These are phyloP conservation scores for Pyricularia pennisetigena DNA, from an alignment of 2,329 filamentous ascomycete species.

Conservation along the genomic window DNA sequence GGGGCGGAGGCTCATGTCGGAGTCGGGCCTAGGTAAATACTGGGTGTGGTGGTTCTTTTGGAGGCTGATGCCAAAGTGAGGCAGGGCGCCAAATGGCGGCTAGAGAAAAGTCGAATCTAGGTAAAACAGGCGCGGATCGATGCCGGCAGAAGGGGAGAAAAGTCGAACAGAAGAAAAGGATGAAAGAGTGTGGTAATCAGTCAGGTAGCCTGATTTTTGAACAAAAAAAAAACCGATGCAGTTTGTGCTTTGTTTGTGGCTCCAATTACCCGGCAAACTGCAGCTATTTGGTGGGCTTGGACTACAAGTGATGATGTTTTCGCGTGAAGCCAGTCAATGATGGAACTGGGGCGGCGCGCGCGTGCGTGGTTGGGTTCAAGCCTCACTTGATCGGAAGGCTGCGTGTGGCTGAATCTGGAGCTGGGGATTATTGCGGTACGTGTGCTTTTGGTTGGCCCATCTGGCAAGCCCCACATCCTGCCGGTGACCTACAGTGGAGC, in stretches of 20 bases:
- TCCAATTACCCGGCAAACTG: not conserved
- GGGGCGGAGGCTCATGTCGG: not conserved
- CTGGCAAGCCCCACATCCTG: not conserved
- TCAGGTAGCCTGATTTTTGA: not conserved
- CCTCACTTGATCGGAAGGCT: not conserved
- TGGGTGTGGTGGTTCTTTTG: not conserved
- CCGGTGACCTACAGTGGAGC: not conserved
- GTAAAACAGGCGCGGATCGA: constrained; percentile 1
- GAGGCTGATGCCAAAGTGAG: not conserved
- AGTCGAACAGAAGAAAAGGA: not conserved
- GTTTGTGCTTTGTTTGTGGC: not conserved
- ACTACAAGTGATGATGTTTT: not conserved
- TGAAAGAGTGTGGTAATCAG: not conserved
- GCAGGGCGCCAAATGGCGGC: not conserved
- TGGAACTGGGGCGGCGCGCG: not conserved
- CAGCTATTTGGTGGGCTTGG: not conserved
- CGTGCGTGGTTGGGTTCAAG: not conserved
- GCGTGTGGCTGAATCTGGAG: not conserved
- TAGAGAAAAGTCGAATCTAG: not conserved
- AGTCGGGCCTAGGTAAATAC: not conserved
- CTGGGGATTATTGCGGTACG: not conserved
- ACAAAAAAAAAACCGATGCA: not conserved
- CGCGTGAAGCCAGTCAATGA: not conserved
- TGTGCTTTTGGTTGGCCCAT: no score
- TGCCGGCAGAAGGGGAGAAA: not conserved